Conservation (phyloP, 345 rosid species). For the Erucastrum elatum region DNA sequence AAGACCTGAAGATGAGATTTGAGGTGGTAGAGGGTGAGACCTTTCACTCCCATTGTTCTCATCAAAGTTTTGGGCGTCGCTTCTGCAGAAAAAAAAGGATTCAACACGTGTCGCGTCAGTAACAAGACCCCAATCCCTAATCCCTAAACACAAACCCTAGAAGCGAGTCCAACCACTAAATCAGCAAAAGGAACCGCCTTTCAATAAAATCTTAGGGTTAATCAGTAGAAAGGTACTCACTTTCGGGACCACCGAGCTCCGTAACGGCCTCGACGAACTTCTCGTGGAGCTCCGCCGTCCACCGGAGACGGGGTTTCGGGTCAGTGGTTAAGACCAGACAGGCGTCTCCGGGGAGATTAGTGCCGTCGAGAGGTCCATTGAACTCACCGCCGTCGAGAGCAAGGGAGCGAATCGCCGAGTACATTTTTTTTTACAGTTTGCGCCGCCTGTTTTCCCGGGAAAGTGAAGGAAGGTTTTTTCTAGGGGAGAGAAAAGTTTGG, state of each 20-base stretch:
- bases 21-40: conserved; percentile 89
- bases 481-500: background rate
- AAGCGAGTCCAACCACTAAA: background rate
- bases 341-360: conserved; percentile 69
- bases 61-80: conserved; percentile 91
- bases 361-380: conserved; percentile 62
- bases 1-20: conserved; percentile 92
- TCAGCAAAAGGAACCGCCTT: background rate
- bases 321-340: conserved; percentile 86
- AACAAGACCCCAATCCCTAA: background rate
- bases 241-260: conserved; percentile 93
- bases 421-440: conserved; percentile 46
- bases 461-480: conserved; percentile 40
- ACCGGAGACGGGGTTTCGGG: conserved; percentile 92
- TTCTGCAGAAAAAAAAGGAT: conserved; percentile 48
- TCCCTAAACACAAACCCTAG: background rate
- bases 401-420: conserved; percentile 74
- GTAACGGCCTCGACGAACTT: conserved; percentile 89
- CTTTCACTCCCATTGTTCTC: conserved; percentile 96
- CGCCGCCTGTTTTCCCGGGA: conserved; percentile 3
- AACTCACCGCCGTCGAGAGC: conserved; percentile 56
- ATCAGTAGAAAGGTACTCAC: conserved; percentile 43
- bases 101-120: background rate
- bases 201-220: conserved; percentile 21
- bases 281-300: conserved; percentile 92